A percentile compares a stretch with the other conserved stretches of the same genome.
Evolutionary conservation across 2,329 filamentous ascomycete genomes (phyloP).

Genomic region (Raffaelea albimanens): DNA sequence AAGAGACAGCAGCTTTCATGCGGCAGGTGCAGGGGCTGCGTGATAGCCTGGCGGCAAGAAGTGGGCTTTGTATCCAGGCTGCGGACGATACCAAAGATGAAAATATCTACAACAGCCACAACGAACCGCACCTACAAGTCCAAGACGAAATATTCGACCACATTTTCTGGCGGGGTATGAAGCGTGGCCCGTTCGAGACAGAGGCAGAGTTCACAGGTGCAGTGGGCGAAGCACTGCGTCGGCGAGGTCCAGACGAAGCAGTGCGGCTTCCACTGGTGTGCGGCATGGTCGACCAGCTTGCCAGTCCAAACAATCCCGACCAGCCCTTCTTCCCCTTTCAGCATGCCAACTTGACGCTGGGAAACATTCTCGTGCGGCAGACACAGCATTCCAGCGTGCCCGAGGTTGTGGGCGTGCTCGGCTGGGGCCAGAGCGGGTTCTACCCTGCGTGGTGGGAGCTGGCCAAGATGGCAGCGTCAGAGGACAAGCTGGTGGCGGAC

Average conservation of each 20-base stretch:
- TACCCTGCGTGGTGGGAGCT: slow-evolving; percentile 11
- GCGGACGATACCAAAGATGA: not conserved
- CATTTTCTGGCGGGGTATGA: slow-evolving; percentile 4
- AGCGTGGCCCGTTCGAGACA: not conserved
- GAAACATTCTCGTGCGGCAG: slow-evolving; percentile 7
- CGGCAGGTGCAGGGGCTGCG: not conserved
- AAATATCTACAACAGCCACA: not conserved
- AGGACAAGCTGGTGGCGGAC: slow-evolving; percentile 5
- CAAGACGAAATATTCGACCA: slow-evolving; percentile 4
- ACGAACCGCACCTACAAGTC: not conserved
- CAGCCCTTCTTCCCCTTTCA: slow-evolving; percentile 2
- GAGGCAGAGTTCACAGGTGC: not conserved
- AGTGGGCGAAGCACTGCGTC: slow-evolving; percentile 1
- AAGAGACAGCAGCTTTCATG: slow-evolving; percentile 1
- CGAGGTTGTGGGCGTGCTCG: slow-evolving; percentile 6
- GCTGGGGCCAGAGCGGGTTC: slow-evolving; percentile 8
- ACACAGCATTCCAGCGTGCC: not conserved
- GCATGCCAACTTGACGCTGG: slow-evolving; percentile 8
- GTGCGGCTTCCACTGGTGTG: slow-evolving; percentile 1
- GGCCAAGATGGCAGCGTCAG: slow-evolving; percentile 8
- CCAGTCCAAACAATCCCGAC: not conserved
- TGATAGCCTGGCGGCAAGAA: not conserved
- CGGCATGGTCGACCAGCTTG: slow-evolving; percentile 4
- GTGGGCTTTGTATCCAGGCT: not conserved
- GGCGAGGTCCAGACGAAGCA: not conserved